phyloP scores from a whole-genome alignment of 2,329 filamentous ascomycete genomes.

The Talaromyces atroroseus region DNA sequence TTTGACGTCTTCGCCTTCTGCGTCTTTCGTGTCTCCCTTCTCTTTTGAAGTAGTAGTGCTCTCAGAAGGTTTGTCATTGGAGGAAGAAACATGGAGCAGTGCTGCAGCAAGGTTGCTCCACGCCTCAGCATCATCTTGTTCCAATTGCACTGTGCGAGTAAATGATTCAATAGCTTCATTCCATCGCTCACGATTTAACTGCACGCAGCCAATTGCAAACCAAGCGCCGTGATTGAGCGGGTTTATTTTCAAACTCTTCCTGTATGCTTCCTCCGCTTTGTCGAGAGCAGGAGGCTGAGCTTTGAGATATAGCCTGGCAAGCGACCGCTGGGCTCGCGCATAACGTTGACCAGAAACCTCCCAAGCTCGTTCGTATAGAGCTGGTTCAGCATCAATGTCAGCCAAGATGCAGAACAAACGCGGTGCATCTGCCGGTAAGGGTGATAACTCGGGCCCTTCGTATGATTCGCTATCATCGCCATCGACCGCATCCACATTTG shows the following conservation, averaged over 20 bases:
- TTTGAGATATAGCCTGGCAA: slow-evolving; percentile 72
- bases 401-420: slow-evolving; percentile 89
- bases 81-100: slow-evolving; percentile 52
- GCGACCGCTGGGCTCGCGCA: slow-evolving; percentile 77
- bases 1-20: slow-evolving; percentile 23
- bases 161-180: slow-evolving; percentile 78
- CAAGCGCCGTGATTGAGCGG: slow-evolving; percentile 77
- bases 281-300: slow-evolving; percentile 55
- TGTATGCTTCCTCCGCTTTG: slow-evolving; percentile 71
- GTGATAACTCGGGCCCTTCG: slow-evolving; percentile 65
- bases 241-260: slow-evolving; percentile 70
- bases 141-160: slow-evolving; percentile 72
- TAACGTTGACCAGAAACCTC: slow-evolving; percentile 74
- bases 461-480: slow-evolving; percentile 48
- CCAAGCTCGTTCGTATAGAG: slow-evolving; percentile 83
- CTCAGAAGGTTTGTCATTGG: slow-evolving; percentile 24
- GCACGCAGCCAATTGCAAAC: slow-evolving; percentile 85
- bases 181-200: slow-evolving; percentile 71
- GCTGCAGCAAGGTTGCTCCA: slow-evolving; percentile 94
- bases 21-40: slow-evolving; percentile 20
- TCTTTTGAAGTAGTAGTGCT: slow-evolving; percentile 23
- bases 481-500: slow-evolving; percentile 26
- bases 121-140: slow-evolving; percentile 82
- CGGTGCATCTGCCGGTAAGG: slow-evolving; percentile 74
- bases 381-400: slow-evolving; percentile 70